These are phyloP conservation scores for Capronia coronata DNA, from an alignment of 2,329 filamentous ascomycete genomes.

Conservation along the genomic window DNA sequence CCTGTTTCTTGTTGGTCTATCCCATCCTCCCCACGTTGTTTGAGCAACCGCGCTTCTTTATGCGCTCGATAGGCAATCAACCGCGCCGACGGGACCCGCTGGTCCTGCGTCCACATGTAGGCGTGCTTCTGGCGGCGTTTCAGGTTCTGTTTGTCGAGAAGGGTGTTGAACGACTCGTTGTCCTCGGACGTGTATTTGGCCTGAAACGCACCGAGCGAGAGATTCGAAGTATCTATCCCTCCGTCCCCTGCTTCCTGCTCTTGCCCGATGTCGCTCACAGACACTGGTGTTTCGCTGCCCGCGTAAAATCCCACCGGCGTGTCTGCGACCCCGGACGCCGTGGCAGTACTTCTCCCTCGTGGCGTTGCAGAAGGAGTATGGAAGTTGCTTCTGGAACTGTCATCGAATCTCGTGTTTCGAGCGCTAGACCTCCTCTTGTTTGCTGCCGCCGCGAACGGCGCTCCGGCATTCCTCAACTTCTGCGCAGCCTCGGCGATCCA, in stretches of 20 bases:
- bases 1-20: background rate
- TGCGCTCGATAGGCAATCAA: slow-evolving; percentile 50
- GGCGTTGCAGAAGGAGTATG: slow-evolving; percentile 15
- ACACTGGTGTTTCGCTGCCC: slow-evolving; percentile 53
- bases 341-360: background rate
- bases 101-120: slow-evolving; percentile 74
- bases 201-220: slow-evolving; percentile 81
- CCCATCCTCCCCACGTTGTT: slow-evolving; percentile 51
- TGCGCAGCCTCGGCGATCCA: slow-evolving; percentile 82
- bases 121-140: slow-evolving; percentile 77
- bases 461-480: slow-evolving; percentile 71
- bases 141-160: slow-evolving; percentile 84
- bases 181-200: slow-evolving; percentile 94
- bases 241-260: slow-evolving; percentile 35
- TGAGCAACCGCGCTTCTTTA: slow-evolving; percentile 57
- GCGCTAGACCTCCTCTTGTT: slow-evolving; percentile 25
- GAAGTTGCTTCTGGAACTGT: too few species aligned
- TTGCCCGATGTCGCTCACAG: slow-evolving; percentile 30
- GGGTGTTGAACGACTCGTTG: slow-evolving; percentile 90
- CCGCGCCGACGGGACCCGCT: slow-evolving; percentile 65
- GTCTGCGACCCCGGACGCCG: slow-evolving; percentile 11
- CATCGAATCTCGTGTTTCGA: slow-evolving; percentile 29
- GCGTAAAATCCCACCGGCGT: slow-evolving; percentile 25
- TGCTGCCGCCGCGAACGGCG: slow-evolving; percentile 52
- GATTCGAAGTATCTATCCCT: slow-evolving; percentile 58